Evolutionary conservation across 768 basidiomycete genomes (phyloP).

Genomic region (Exsudoporus frostii): DNA sequence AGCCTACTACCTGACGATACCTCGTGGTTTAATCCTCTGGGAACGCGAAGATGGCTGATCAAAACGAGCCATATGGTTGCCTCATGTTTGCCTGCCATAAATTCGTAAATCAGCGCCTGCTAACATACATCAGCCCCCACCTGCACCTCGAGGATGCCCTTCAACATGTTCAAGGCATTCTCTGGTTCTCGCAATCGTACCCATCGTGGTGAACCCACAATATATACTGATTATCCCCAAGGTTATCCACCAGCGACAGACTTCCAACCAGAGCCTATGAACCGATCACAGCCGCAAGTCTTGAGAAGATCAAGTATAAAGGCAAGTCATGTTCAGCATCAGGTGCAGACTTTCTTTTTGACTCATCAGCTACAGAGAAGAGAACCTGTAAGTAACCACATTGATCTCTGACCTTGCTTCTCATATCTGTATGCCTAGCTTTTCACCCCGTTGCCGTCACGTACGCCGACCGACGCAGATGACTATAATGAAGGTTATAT

Average conservation of each 20-base stretch:
- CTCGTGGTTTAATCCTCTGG: constrained; percentile 7
- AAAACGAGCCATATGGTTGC: constrained; percentile 35
- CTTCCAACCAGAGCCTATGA: constrained; percentile 20
- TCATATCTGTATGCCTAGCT: constrained; percentile 17
- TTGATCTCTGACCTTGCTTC: constrained; percentile 6
- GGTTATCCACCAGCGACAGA: constrained; percentile 28
- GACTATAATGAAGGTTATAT: constrained; percentile 32
- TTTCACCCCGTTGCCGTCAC: constrained; percentile 33
- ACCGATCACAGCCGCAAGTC: constrained; percentile 22
- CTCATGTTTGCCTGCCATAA: constrained; percentile 31
- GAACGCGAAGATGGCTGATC: constrained; percentile 1
- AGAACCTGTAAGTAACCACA: constrained; percentile 27
- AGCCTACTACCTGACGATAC: neutral
- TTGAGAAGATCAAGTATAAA: constrained; percentile 29
- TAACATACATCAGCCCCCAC: constrained; percentile 16
- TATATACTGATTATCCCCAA: constrained; percentile 27
- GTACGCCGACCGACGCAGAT: constrained; percentile 31
- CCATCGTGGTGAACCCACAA: constrained; percentile 24
- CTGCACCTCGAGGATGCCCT: constrained; percentile 31
- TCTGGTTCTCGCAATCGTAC: constrained; percentile 32
- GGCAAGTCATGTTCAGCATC: constrained; percentile 13
- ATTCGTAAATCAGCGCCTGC: constrained; percentile 15
- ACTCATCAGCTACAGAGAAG: constrained; percentile 25
- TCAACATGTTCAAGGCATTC: constrained; percentile 37
- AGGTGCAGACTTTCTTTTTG: constrained; percentile 1